phyloP scores from a whole-genome alignment of 352 stramenopile species.

The Aphanomyces stellatus region DNA sequence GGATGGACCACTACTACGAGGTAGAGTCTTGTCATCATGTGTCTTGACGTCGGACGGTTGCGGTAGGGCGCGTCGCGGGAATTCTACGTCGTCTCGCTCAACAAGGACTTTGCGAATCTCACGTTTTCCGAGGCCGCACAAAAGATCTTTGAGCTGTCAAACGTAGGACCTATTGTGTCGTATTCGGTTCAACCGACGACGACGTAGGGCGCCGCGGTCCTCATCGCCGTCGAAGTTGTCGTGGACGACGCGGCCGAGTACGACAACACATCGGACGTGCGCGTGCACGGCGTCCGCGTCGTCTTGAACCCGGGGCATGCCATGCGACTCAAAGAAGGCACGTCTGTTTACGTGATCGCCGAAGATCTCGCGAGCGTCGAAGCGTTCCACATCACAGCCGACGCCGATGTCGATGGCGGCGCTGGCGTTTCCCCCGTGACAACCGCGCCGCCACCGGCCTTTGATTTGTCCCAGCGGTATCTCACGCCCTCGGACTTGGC shows the following conservation, averaged over 20 bases:
- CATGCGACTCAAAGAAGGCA: slow-evolving; percentile 66
- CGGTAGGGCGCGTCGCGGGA: slow-evolving; percentile 68
- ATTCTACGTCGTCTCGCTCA: slow-evolving; percentile 78
- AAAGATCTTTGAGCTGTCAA: slow-evolving; percentile 47
- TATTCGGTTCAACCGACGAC: neutral
- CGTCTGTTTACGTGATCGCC: slow-evolving; percentile 80
- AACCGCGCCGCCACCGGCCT: neutral
- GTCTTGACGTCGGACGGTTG: no score
- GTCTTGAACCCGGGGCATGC: slow-evolving; percentile 66
- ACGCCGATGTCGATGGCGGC: neutral
- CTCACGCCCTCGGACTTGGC: no score
- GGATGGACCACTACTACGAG: slow-evolving; percentile 44
- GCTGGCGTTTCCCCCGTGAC: neutral
- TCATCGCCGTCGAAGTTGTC: slow-evolving; percentile 73
- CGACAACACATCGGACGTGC: slow-evolving; percentile 19
- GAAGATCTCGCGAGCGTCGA: slow-evolving; percentile 67
- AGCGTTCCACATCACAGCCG: slow-evolving; percentile 23
- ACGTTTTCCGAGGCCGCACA: slow-evolving; percentile 54
- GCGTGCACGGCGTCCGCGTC: slow-evolving; percentile 60
- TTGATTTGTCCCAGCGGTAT: no score
- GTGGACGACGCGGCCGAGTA: slow-evolving; percentile 36
- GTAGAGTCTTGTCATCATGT: no score
- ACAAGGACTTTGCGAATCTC: slow-evolving; percentile 61
- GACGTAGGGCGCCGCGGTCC: slow-evolving; percentile 52
- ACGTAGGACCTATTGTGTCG: neutral